phyloP scores from a whole-genome alignment of 169 alveolate species.

The Besnoitia besnoiti region DNA sequence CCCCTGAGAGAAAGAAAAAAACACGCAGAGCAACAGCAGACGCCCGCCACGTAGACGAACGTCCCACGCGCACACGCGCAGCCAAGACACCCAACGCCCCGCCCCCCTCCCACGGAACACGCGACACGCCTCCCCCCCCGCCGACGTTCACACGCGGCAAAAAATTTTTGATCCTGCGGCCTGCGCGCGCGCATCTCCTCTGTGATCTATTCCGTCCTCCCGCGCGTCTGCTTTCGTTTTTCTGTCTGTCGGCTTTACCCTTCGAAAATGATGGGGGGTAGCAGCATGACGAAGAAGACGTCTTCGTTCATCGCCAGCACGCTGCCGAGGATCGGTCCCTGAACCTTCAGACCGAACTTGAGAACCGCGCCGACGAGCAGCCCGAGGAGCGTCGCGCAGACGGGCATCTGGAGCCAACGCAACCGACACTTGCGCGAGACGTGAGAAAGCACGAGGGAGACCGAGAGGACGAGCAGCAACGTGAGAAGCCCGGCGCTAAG shows the following conservation, averaged over 20 bases:
- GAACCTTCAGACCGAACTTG: background rate
- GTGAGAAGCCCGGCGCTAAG: slow-evolving; percentile 51
- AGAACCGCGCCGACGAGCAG: slow-evolving; percentile 56
- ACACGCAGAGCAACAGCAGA: background rate
- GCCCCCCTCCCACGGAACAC: too few relatives aligned
- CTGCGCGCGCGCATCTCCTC: too few relatives aligned
- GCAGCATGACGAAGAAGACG: slow-evolving; percentile 66
- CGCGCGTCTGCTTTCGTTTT: background rate
- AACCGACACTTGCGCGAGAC: slow-evolving; percentile 15
- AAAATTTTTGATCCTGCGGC: too few relatives aligned
- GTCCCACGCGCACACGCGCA: too few relatives aligned
- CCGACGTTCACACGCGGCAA: too few relatives aligned
- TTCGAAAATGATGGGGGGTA: slow-evolving; percentile 70
- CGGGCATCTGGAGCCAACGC: slow-evolving; percentile 60
- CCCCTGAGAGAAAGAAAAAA: slow-evolving; percentile 46
- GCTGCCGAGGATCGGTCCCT: slow-evolving; percentile 31
- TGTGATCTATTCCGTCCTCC: too few relatives aligned
- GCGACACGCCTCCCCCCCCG: too few relatives aligned
- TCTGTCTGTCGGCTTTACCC: background rate
- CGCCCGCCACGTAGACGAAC: too few relatives aligned
- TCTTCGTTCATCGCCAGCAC: slow-evolving; percentile 68
- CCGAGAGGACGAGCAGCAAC: slow-evolving; percentile 56
- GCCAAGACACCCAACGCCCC: too few relatives aligned
- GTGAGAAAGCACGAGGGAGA: slow-evolving; percentile 38
- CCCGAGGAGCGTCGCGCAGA: slow-evolving; percentile 63